Evolutionary conservation across 495 filamentous ascomycete genomes (phyloP), one percentile per base, ranked within the genome.

Genomic region (Penicillium lagena): DNA sequence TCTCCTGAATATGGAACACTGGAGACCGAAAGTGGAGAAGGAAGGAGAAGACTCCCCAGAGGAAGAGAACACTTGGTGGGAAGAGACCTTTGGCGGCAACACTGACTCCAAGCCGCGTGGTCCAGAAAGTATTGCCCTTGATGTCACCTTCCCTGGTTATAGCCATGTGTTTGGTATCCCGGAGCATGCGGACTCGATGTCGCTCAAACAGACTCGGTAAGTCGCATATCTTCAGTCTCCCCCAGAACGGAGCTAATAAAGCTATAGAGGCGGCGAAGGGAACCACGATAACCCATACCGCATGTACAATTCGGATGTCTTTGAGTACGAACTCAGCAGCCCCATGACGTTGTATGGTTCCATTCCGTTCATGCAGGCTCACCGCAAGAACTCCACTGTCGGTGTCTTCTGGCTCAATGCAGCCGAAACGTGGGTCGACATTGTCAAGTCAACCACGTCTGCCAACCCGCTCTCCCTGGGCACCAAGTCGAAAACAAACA

Each of bases 341-440:
- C 89, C 93, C 2, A 98, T 97, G 93, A 96, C 93, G n/a, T 71
- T 97, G 14, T 98, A 98, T 59, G 93, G 93, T 39, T 66, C 89
- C 7, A 97, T 98, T 54, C 93, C 93, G 13, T 83, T 96, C 51
- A 95, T 98, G 89, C 91, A 96, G 64, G 93, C 93, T 12, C 90
- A 96, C 52, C 84, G 85, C 55, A 91, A 93, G 60, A 81, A 83
- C 55, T 96, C 91, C 1, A 93, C 89, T 7, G 90, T 96, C 39
- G 94, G 89, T 42, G 86, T 98, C n/a, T 95, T 98, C 66, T 98
- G 93, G 93, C 76, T 98, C 39, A 97, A 96, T 62, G 87, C 89
- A 35, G 93, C 93, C 3, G 93, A 98, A 66, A 97, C 90, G 4
- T 98, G 93, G 93, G 69, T 98, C 41, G 93, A 98, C 64, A 85